A percentile compares a stretch with the other conserved stretches of the same genome.
phyloP scores from a whole-genome alignment of 1,284 basidiomycete genomes.

The Cryptococcus hybrid region DNA sequence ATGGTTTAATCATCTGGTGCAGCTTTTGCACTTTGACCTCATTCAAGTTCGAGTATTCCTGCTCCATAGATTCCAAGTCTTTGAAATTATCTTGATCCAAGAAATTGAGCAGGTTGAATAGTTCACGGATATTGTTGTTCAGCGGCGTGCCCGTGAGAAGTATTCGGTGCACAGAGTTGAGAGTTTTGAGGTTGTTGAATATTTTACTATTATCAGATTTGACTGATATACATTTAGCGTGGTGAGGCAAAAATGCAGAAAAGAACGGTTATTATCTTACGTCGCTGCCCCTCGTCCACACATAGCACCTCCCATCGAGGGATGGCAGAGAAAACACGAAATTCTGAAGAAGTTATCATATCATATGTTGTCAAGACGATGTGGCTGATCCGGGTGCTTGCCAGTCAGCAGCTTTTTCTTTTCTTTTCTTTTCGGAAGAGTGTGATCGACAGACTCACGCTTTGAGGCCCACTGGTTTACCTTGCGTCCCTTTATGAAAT shows the following conservation, averaged over 20 bases:
- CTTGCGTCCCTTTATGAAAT: constrained; percentile 56
- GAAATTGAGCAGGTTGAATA: constrained; percentile 39
- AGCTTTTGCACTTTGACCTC: constrained; percentile 76
- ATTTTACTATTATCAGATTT: constrained; percentile 74
- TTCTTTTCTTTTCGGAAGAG: not conserved
- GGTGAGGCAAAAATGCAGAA: not conserved
- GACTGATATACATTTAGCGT: constrained; percentile 53
- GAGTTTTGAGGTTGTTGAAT: constrained; percentile 76
- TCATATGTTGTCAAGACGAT: constrained; percentile 91
- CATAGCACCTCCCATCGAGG: constrained; percentile 88
- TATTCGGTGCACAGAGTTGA: constrained; percentile 76
- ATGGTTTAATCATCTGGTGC: constrained; percentile 74
- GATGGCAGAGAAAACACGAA: constrained; percentile 67
- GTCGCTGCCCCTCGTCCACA: constrained; percentile 88
- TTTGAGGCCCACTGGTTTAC: constrained; percentile 44
- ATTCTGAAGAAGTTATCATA: constrained; percentile 67
- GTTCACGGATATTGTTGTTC: constrained; percentile 93
- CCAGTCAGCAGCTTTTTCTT: no score
- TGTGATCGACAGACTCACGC: constrained; percentile 33
- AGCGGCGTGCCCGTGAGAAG: constrained; percentile 95
- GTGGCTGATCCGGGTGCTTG: constrained; percentile 51
- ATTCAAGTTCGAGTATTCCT: constrained; percentile 66
- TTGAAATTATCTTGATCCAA: not conserved
- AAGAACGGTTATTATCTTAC: constrained; percentile 54
- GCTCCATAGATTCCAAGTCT: constrained; percentile 62